Conservation (phyloP, 176 grass and related monocot genomes). For the Juncus effusus region DNA sequence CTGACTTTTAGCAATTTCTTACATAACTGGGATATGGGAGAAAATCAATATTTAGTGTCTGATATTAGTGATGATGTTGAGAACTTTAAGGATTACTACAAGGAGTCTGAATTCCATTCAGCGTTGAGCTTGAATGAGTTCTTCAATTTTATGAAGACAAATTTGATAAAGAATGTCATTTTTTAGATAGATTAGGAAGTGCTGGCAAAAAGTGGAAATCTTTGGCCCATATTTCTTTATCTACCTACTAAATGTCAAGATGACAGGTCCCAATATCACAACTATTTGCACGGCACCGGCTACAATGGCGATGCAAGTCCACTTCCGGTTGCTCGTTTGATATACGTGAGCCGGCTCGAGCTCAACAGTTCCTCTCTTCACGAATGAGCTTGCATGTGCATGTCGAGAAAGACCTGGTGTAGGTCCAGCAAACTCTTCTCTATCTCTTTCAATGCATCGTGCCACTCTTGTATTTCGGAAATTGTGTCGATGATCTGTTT, state of each 20-base stretch:
- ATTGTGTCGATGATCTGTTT: constrained; percentile 69
- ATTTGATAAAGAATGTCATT: too few relatives aligned
- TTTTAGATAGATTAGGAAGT: too few relatives aligned
- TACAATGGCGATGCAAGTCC: constrained; percentile 57
- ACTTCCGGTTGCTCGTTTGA: constrained; percentile 74
- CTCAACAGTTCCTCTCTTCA: constrained; percentile 67
- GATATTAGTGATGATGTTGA: too few relatives aligned
- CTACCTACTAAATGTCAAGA: background rate
- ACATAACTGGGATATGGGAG: too few relatives aligned
- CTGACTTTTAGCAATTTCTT: too few relatives aligned
- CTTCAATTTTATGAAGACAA: too few relatives aligned
- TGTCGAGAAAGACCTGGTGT: constrained; percentile 89
- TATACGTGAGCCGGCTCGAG: constrained; percentile 47
- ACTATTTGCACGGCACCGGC: constrained; percentile 13
- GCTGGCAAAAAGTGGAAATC: too few relatives aligned
- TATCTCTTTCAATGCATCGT: constrained; percentile 85
- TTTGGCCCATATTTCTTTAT: too few relatives aligned
- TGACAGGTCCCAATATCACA: constrained; percentile 22
- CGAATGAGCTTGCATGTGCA: constrained; percentile 91
- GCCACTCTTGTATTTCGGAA: constrained; percentile 91
- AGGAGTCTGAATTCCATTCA: too few relatives aligned
- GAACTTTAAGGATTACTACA: too few relatives aligned
- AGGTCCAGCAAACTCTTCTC: constrained; percentile 81
- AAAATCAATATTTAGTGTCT: too few relatives aligned
- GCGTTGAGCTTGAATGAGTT: too few relatives aligned